These are phyloP conservation scores for Saksenaea oblongispora DNA, from an alignment of 371 early-diverging fungal genomes.

Conservation along the genomic window DNA sequence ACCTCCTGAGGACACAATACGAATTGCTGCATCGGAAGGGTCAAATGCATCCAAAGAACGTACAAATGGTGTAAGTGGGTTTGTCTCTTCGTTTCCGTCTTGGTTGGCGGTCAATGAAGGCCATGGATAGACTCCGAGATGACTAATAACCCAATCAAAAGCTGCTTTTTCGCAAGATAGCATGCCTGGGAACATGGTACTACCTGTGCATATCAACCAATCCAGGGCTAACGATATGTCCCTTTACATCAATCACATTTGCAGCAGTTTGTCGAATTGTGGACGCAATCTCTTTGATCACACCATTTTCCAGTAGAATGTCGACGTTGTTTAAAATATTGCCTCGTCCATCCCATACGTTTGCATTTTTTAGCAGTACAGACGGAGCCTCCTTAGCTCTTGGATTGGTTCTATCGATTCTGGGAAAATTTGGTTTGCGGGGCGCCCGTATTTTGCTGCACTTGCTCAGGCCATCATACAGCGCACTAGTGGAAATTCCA, in stretches of 20 bases:
- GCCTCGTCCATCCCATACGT: constrained; percentile 64
- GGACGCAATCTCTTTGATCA: constrained; percentile 45
- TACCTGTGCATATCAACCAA: constrained; percentile 80
- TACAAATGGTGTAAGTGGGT: constrained; percentile 59
- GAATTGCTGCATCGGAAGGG: constrained; percentile 64
- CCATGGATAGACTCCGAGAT: constrained; percentile 65
- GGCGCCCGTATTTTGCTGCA: constrained; percentile 12
- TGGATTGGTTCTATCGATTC: constrained; percentile 9
- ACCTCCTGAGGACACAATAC: constrained; percentile 72
- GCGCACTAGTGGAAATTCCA: constrained; percentile 19
- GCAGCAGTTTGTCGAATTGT: constrained; percentile 28
- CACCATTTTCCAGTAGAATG: constrained; percentile 50
- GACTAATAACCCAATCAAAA: constrained; percentile 23
- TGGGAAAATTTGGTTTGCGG: constrained; percentile 7
- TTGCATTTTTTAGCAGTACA: constrained; percentile 52
- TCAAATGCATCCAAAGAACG: constrained; percentile 62
- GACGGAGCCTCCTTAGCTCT: constrained; percentile 17
- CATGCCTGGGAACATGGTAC: background rate
- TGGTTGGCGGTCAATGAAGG: constrained; percentile 53
- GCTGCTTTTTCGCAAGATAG: background rate
- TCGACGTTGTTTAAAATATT: constrained; percentile 46
- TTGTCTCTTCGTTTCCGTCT: constrained; percentile 72
- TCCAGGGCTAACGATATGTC: constrained; percentile 72
- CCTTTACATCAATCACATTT: constrained; percentile 61
- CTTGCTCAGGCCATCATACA: constrained; percentile 21